Percentiles rank a stretch among this genome's conserved stretches.
phyloP scores from a whole-genome alignment of 2,329 filamentous ascomycete genomes.

The Cadophora gregata region DNA sequence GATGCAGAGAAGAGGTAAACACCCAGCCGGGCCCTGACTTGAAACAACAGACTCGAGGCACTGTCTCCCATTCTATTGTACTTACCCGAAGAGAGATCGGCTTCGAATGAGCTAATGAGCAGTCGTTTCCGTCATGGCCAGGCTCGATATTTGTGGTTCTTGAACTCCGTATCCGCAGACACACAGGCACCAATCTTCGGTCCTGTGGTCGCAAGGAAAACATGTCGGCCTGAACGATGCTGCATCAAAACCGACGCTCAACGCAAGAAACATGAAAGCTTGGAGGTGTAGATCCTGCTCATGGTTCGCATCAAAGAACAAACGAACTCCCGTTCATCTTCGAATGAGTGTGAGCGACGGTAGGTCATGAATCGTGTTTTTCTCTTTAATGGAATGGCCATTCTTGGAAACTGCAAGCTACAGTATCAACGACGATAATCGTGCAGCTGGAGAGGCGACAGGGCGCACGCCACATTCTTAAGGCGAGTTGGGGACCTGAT shows the following conservation, averaged over 20 bases:
- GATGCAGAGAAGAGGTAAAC: too few species aligned
- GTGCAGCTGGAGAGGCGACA: neutral
- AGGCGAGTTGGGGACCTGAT: neutral
- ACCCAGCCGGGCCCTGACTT: too few species aligned
- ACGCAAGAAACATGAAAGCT: neutral
- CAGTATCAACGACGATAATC: neutral
- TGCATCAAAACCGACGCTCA: neutral
- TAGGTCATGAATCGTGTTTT: neutral
- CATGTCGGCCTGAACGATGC: neutral
- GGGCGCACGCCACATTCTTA: neutral
- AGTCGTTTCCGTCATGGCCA: too few species aligned
- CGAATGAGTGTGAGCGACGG: neutral
- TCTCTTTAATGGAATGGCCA: neutral
- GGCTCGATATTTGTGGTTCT: neutral
- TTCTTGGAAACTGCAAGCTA: neutral
- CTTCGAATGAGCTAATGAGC: too few species aligned
- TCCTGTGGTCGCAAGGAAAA: neutral
- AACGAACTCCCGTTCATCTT: neutral
- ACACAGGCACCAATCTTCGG: neutral
- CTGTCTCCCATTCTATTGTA: too few species aligned
- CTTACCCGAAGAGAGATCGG: too few species aligned
- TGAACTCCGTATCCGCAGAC: constrained; percentile 6
- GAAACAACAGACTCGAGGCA: too few species aligned
- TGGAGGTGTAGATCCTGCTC: neutral
- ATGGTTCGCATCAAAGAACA: neutral